Conservation (phyloP, 2,329 filamentous ascomycete genomes). For the Hortaea werneckii region DNA sequence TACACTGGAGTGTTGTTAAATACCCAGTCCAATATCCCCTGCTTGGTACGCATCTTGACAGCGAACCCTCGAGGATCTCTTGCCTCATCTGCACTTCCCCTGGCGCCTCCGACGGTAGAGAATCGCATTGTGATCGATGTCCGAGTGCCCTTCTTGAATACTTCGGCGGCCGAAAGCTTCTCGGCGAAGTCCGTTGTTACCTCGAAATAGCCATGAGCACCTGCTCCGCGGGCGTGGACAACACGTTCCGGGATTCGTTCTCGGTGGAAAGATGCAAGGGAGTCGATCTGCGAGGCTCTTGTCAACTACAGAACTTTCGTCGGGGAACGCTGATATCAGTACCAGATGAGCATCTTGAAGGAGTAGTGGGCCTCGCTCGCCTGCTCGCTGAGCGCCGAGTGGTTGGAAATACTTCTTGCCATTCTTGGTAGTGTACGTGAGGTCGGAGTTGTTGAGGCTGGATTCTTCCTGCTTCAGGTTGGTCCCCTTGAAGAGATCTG, state of each 20-base stretch:
- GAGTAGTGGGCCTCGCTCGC: slow-evolving; percentile 46
- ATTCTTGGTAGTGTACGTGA: slow-evolving; percentile 21
- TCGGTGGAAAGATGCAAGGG: slow-evolving; percentile 59
- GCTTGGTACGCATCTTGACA: slow-evolving; percentile 43
- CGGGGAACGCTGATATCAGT: no score
- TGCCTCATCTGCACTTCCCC: slow-evolving; percentile 38
- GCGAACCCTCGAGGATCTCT: slow-evolving; percentile 42
- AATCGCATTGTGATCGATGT: slow-evolving; percentile 64
- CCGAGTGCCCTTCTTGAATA: slow-evolving; percentile 56
- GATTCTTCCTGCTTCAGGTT: slow-evolving; percentile 16
- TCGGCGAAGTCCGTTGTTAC: slow-evolving; percentile 39
- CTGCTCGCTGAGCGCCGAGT: slow-evolving; percentile 35
- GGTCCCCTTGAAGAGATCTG: slow-evolving; percentile 19
- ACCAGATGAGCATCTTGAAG: slow-evolving; percentile 52
- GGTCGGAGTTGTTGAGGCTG: slow-evolving; percentile 19
- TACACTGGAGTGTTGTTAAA: slow-evolving; percentile 31
- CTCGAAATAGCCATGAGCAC: slow-evolving; percentile 45
- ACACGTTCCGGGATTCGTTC: slow-evolving; percentile 59
- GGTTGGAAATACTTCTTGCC: slow-evolving; percentile 21
- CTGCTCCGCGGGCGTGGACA: slow-evolving; percentile 55
- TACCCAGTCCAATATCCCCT: slow-evolving; percentile 44
- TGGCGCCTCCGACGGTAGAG: slow-evolving; percentile 58
- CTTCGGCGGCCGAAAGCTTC: slow-evolving; percentile 36
- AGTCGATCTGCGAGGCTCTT: slow-evolving; percentile 36
- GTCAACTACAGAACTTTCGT: no score